Percentiles rank a stretch among this genome's conserved stretches.
phyloP scores from a whole-genome alignment of 768 basidiomycete species.

The Rhizopogon rudus region DNA sequence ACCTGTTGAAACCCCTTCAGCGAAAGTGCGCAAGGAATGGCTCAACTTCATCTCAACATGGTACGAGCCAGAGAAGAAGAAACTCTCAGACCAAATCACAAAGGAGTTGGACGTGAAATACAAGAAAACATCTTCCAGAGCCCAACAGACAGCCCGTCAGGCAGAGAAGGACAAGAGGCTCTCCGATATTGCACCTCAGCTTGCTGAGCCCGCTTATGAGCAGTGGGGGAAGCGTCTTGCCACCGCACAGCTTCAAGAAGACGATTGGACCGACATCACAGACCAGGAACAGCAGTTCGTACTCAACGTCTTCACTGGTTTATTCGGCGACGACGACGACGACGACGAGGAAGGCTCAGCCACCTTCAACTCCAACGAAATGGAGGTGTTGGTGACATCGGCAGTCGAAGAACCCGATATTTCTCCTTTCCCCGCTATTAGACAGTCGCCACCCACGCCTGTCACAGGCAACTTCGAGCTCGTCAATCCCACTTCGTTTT shows the following conservation, averaged over 20 bases:
- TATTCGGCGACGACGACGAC: slow-evolving; percentile 22
- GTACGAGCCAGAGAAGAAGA: slow-evolving; percentile 27
- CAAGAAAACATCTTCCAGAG: slow-evolving; percentile 19
- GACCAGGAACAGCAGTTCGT: slow-evolving; percentile 26
- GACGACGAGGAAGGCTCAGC: slow-evolving; percentile 9
- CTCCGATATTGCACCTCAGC: slow-evolving; percentile 15
- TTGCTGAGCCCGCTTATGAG: slow-evolving; percentile 24
- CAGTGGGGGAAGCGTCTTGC: slow-evolving; percentile 31
- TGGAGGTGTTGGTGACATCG: slow-evolving; percentile 5
- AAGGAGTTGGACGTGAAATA: slow-evolving; percentile 26
- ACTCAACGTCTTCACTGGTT: slow-evolving; percentile 23
- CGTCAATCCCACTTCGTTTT: slow-evolving; percentile 25
- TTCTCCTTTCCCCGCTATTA: background rate
- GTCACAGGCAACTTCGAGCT: slow-evolving; percentile 5
- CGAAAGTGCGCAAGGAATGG: slow-evolving; percentile 28
- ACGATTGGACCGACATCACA: slow-evolving; percentile 28
- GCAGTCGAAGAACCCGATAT: slow-evolving; percentile 13
- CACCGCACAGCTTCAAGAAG: slow-evolving; percentile 22
- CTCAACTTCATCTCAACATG: slow-evolving; percentile 20
- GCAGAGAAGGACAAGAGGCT: slow-evolving; percentile 23
- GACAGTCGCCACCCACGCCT: slow-evolving; percentile 3
- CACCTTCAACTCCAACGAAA: background rate
- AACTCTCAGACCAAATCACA: slow-evolving; percentile 23
- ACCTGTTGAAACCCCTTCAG: slow-evolving; percentile 14
- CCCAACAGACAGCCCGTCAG: slow-evolving; percentile 24